Conservation (phyloP, 345 rosid genomes). For the Citrus trifoliata region DNA sequence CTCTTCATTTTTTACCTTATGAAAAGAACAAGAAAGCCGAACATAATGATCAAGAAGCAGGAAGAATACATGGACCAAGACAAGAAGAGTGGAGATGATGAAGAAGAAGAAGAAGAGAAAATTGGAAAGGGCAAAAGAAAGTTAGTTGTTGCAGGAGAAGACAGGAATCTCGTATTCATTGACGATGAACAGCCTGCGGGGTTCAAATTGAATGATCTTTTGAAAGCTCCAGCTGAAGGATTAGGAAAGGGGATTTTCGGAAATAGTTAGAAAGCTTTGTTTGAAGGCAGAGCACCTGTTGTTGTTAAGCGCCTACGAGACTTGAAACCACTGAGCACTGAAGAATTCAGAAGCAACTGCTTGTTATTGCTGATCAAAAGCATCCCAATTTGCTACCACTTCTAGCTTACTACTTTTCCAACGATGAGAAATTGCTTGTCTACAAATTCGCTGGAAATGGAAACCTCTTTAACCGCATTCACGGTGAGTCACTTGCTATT, state of each 20-base stretch:
- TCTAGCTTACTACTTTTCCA: constrained; percentile 66
- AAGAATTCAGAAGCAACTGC: constrained; percentile 39
- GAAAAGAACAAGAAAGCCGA: constrained; percentile 23
- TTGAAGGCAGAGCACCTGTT: constrained; percentile 29
- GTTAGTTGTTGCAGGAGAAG: constrained; percentile 7
- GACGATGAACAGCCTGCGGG: constrained; percentile 18
- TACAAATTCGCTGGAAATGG: constrained; percentile 43
- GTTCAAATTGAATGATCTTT: constrained; percentile 38
- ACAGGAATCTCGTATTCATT: constrained; percentile 33
- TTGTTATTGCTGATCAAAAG: constrained; percentile 23
- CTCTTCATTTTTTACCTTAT: constrained; percentile 31
- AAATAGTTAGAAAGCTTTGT: constrained; percentile 36
- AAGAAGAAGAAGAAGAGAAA: background rate
- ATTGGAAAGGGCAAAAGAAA: background rate
- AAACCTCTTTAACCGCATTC: constrained; percentile 47
- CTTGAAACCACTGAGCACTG: constrained; percentile 41
- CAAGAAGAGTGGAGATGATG: background rate
- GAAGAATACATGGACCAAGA: background rate
- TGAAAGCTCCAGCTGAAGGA: constrained; percentile 51
- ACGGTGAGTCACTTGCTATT: constrained; percentile 28
- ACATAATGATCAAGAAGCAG: constrained; percentile 14
- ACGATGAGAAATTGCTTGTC: constrained; percentile 58
- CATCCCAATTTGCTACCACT: constrained; percentile 58
- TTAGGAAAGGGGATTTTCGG: constrained; percentile 53
- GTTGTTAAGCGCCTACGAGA: constrained; percentile 45